Evolutionary conservation across 805 yeast genomes (phyloP).

Genomic region (Scheffersomyces amazonensis): DNA sequence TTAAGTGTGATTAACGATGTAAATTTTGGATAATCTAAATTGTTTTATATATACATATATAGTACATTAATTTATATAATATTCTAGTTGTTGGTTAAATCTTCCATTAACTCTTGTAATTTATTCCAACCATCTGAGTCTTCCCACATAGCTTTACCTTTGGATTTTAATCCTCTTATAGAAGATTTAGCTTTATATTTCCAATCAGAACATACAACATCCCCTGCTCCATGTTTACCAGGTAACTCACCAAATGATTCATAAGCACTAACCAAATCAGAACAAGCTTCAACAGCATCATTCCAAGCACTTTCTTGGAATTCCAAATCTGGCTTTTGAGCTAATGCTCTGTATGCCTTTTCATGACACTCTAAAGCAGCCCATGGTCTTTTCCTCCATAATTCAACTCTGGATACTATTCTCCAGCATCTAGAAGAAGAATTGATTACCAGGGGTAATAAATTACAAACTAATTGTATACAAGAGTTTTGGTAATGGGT

Average conservation of each 20-base stretch:
- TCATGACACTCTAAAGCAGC: conserved; percentile 80
- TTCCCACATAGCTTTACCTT: conserved; percentile 79
- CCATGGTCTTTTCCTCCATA: conserved; percentile 90
- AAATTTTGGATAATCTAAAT: background rate
- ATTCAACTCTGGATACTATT: conserved; percentile 76
- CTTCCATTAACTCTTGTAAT: conserved; percentile 51
- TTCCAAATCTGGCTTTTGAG: conserved; percentile 62
- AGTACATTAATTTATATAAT: background rate
- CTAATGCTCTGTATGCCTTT: conserved; percentile 75
- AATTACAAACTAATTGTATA: conserved; percentile 65
- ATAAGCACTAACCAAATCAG: conserved; percentile 80
- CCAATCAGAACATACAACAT: conserved; percentile 91
- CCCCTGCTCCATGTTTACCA: conserved; percentile 76
- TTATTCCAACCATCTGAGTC: conserved; percentile 74
- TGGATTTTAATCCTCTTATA: conserved; percentile 71
- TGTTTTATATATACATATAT: background rate
- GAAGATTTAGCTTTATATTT: conserved; percentile 74
- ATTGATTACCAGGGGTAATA: conserved; percentile 69
- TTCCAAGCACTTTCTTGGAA: conserved; percentile 65
- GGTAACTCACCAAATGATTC: conserved; percentile 82
- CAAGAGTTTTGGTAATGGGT: conserved; percentile 67
- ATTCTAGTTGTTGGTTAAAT: conserved; percentile 15
- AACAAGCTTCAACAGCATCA: conserved; percentile 74
- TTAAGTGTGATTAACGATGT: conserved; percentile 19
- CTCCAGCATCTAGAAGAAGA: conserved; percentile 73